Evolutionary conservation across 257 asterid species (phyloP), one percentile per base, ranked within the genome.

Genomic region (Lycium ferocissimum): DNA sequence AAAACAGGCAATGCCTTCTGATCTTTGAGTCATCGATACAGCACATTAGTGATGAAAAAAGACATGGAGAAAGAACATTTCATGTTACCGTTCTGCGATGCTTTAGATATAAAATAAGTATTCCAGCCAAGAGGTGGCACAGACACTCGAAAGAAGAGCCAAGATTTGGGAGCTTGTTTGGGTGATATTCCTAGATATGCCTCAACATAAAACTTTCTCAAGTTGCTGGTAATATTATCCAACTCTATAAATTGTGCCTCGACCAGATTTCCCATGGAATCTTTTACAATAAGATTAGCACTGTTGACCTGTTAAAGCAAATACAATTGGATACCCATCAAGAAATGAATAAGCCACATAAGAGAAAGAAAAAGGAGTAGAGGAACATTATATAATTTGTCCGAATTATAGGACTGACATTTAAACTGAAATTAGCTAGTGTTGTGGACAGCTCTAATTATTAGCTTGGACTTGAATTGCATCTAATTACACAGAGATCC

Each of bases 61-160:
- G n/a, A 7, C n/a, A 9, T 18, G 38, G 56, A 51, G 85, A 22
- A 40, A 10, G 22, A 51, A 57, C 14, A 20, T 37, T 62, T 87
- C 14, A 49, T 49, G 22, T 13, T 35, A 93, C 98, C 94, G 63
- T 84, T 86, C 49, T 85, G 87, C 43, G 95, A 89, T 72, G 85
- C 80, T 88, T 89, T 88, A 58, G 97, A 90, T 85, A 95, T 87
- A 88, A 90, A 91, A 87, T 92, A 94, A 15, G 98, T 93, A 84
- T 87, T 94, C 93, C 94, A 93, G 51, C 96, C 97, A 71, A 95
- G 92, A 79, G 98, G 94, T 33, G 94, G 93, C 85, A 92, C 92
- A 17, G 94, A 88, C 79, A 88, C 98, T 65, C 85, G 87, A 87
- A 95, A 93, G 88, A 87, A 86, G 58, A 95, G 94, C 98, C 96